Conservation (phyloP, 1,139 yeast species). For the Yamadazyma siamensis region DNA sequence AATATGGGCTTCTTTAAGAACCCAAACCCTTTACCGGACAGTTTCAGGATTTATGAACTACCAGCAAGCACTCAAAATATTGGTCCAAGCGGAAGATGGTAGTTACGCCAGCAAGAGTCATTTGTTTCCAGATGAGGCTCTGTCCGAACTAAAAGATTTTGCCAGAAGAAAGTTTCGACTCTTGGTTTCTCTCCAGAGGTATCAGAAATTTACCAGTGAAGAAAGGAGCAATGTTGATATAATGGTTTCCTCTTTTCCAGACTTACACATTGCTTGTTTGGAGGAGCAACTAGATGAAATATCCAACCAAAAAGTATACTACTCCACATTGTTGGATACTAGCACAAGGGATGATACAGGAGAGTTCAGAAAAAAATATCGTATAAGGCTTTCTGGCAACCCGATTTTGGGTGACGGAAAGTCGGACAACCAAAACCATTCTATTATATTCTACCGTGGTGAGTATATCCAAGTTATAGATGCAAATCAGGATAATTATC, state of each 20-base stretch:
- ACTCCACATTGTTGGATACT: conserved; percentile 63
- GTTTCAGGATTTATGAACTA: conserved; percentile 76
- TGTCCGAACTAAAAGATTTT: conserved; percentile 46
- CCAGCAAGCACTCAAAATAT: conserved; percentile 60
- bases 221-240: conserved; percentile 57
- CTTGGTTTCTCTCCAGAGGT: conserved; percentile 70
- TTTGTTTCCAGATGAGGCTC: conserved; percentile 27
- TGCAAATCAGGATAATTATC: conserved; percentile 84
- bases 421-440: conserved; percentile 80
- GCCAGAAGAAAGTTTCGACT: conserved; percentile 63
- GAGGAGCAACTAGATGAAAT: conserved; percentile 41
- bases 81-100: conserved; percentile 63
- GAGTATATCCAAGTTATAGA: conserved; percentile 86
- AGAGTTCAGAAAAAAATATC: conserved; percentile 45
- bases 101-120: conserved; percentile 16
- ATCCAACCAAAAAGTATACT: conserved; percentile 36
- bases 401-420: conserved; percentile 91
- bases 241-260: conserved; percentile 61
- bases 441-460: conserved; percentile 77
- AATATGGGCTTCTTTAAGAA: conserved; percentile 77
- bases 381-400: conserved; percentile 70
- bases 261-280: conserved; percentile 55
- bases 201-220: conserved; percentile 44
- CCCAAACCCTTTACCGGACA: conserved; percentile 77
- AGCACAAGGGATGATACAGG: conserved; percentile 34